phyloP scores from a whole-genome alignment of 2,329 filamentous ascomycete species.

The Aspergillus intermedius region DNA sequence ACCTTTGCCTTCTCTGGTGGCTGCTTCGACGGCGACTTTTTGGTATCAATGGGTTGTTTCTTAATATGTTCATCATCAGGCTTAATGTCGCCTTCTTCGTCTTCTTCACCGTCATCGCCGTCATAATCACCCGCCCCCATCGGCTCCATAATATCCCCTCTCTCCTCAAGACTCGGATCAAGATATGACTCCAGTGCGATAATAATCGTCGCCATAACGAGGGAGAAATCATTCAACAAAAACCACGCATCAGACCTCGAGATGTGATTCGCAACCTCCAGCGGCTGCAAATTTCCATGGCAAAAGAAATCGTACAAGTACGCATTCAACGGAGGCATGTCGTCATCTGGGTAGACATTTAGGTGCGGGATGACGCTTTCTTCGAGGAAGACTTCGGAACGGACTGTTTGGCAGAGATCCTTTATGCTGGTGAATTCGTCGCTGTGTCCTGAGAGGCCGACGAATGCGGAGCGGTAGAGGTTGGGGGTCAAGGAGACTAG shows the following conservation, averaged over 20 bases:
- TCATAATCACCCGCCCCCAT: background rate
- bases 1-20: background rate
- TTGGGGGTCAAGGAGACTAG: background rate
- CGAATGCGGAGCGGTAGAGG: slow-evolving; percentile 59
- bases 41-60: background rate
- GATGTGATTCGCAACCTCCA: slow-evolving; percentile 61
- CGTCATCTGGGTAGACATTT: slow-evolving; percentile 53
- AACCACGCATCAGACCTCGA: slow-evolving; percentile 66
- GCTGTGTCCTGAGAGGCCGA: slow-evolving; percentile 61
- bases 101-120: background rate
- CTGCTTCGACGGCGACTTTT: background rate
- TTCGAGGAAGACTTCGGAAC: slow-evolving; percentile 67
- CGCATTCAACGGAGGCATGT: slow-evolving; percentile 36
- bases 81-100: background rate
- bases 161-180: slow-evolving; percentile 11
- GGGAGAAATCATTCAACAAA: slow-evolving; percentile 59
- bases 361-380: slow-evolving; percentile 66
- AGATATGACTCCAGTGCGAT: slow-evolving; percentile 28
- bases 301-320: slow-evolving; percentile 68
- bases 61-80: background rate
- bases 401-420: slow-evolving; percentile 60
- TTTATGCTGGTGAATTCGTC: slow-evolving; percentile 60
- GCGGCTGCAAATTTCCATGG: slow-evolving; percentile 57
- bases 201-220: slow-evolving; percentile 37
- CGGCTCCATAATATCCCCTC: background rate